Base-by-base conservation (phyloP, 2,329 filamentous ascomycete genomes). In the Pseudogymnoascus sp. region DNA sequence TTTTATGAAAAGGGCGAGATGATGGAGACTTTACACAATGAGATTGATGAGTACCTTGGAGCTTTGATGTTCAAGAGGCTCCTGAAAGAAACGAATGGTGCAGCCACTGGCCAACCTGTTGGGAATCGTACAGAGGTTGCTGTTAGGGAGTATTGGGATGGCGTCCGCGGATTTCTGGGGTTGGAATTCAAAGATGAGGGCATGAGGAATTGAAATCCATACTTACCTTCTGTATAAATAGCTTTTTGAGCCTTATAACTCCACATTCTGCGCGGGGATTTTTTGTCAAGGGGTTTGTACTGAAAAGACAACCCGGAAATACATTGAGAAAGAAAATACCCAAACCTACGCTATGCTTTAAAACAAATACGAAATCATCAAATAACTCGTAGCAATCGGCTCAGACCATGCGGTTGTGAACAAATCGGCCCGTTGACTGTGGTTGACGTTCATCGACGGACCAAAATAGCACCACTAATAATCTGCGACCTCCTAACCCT, bases 401-500 rank as follows among this genome's bases (percentile, higher is more conserved):
- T 48, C 13, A 48, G 3, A 29, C 15, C 8, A n/a, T n/a, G 8
- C n/a, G 4, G 42, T 48, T 48, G 21, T n/a, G 25, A n/a, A 48
- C 12, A 27, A 18, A 4, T 29, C 13, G 25, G 5, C 13, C 5
- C 42, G 29, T 48, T 13, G 13, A 15, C 12, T 29, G 25, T n/a
- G 3, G 42, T 48, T 48, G 42, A 48, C 6, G 10, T 42, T 5
- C 18, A 8, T 42, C 18, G 9, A 42, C 2, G 10, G 29, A 13
- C 42, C 13, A 8, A 27, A 12, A 18, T 10, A 8, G 25, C 27
- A 48, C 42, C 45, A 52, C 45, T 31, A 52, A 33, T 52, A 52
- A 52, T 48, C 45, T 25, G n/a, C 13, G 45, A 52, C 45, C 45
- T 52, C 45, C 45, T 52, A 31, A 52, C 45, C 45, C 45, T 52